Evolutionary conservation across 2,329 filamentous ascomycete species (phyloP), one percentile per base, ranked within the genome.

Genomic region (Diaporthe ilicicola): DNA sequence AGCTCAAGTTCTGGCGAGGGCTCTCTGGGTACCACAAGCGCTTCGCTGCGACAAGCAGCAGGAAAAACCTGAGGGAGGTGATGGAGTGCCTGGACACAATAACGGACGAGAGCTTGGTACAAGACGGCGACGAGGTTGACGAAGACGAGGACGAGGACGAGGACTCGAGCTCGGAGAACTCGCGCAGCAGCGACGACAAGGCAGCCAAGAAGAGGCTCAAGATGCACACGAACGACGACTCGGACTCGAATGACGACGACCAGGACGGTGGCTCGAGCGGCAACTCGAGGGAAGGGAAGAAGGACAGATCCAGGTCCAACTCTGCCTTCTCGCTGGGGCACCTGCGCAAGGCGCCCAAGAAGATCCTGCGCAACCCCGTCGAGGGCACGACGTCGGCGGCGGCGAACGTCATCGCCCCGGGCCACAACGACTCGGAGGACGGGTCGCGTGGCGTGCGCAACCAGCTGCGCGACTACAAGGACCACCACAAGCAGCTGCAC

Each of bases 1-100:
- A 82, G 0, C 72, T 91, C 19, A 88, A 84, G 34, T 89, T 92
- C 78, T 91, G 88, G 86, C 84, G 84, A 13, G 91, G 91, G 0
- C 79, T 92, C 2, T 88, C 87, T 7, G 85, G 86, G 1, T 89
- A 88, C 68, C 90, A 92, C 77, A 84, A 85, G 71, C 79, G 77
- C 9, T 86, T 88, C 72, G 88, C 89, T 1, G 77, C 81, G 13
- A 81, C 82, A 22, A 84, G 82, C 53, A 86, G 85, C 69, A 88
- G 90, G 69, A 77, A 76, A 1, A 84, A 90, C 72, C 79, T 92
- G 71, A 79, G 81, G 15, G 84, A 90, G 67, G 88, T 92, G 0
- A 88, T 92, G 83, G 88, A 92, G 77, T 89, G 91, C 3, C 82
- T 92, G 10, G 88, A 91, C 50, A 88, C 87, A 0, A 87, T 89